Evolutionary conservation across 768 basidiomycete species (phyloP), one percentile per base, ranked within the genome.

Genomic region (Tylopilus sp.): DNA sequence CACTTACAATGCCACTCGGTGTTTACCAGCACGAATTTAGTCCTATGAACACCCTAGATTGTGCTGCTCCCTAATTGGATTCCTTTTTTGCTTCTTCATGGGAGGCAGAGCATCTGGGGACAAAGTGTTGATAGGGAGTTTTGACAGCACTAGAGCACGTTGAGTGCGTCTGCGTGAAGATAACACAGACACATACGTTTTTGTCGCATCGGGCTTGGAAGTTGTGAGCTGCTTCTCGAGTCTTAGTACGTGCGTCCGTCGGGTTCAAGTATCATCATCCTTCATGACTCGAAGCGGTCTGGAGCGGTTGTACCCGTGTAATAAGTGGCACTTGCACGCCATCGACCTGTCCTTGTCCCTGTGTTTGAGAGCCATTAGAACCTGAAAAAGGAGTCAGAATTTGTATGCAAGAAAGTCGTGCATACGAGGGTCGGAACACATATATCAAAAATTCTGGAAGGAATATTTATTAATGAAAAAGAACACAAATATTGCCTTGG

Each of bases 221-320:
- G 30, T 30, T 22, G 55, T 28, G 17, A 68, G 57, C 15, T 60
- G 56, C 44, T 50, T 51, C 49, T 68, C 67, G 18, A 68, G 66
- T n/a, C 52, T 53, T 33, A 68, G 59, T 15, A 63, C 63, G 36
- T 65, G 65, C 4, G 51, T 47, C 42, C 61, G 58, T 66, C 68
- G 69, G 9, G 51, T 47, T 40, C 35, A 53, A 30, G 8, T 6
- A 3, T 21, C 23, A 3, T 31, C 22, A 11, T 44, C 31, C 33
- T 48, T 20, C 45, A 43, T 46, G 28, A 50, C 20, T 1, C 63
- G 61, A 39, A 68, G 66, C 66, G 68, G 42, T 51, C 20, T 15
- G 49, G 22, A n/a, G 33, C 7, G 28, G 26, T 49, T 12, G 45
- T 41, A 8, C 40, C 33, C 21, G 44, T 2, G 9, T 11, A 21